Evolutionary conservation across 176 grass and related monocot species (phyloP), one percentile per base, ranked within the genome.

Genomic region (Areca catechu): DNA sequence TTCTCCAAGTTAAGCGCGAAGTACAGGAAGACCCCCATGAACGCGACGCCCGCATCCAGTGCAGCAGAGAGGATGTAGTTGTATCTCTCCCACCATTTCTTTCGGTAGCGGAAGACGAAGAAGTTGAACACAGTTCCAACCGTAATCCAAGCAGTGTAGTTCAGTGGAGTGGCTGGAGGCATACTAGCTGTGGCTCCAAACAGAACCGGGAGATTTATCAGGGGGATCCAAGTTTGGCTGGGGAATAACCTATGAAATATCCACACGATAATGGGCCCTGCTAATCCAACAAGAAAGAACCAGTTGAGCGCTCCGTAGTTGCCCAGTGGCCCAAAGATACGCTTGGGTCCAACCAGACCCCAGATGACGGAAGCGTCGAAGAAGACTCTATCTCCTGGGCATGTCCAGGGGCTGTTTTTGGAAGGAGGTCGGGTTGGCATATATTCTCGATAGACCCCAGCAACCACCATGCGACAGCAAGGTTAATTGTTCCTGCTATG

Each of bases 151-250:
- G 82, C 72, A 25, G 75, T 89, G 56, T 89, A 95, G 79, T 95
- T 95, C 34, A 95, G 6, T 3, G 90, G 15, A 1, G 79, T 85
- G 0, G 90, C 90, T 19, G 90, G 79, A 22, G 85, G 82, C 85
- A 95, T 89, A 14, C 0, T 3, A 1, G 85, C 78, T 1, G 89
- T 89, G 4, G 90, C 82, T 16, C 85, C 85, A 6, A 95, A 51
- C 29, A 95, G 72, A 16, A 95, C 90, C 2, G 90, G 85, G n/a
- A 95, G 82, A 68, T 95, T 95, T 60, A 89, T 83, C 50, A 89
- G 51, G 12, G 76, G 76, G 65, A 89, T 89, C 85, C 89, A 89
- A 0, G 24, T 72, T 21, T 83, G 70, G 7, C 5, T 58, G 6
- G 85, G 89, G 47, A 95, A 89, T 5, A 60, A 56, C 71, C 53